These are phyloP conservation scores for Rhododendron mucronatum DNA, from an alignment of 148 eudicot species.

Conservation along the genomic window DNA sequence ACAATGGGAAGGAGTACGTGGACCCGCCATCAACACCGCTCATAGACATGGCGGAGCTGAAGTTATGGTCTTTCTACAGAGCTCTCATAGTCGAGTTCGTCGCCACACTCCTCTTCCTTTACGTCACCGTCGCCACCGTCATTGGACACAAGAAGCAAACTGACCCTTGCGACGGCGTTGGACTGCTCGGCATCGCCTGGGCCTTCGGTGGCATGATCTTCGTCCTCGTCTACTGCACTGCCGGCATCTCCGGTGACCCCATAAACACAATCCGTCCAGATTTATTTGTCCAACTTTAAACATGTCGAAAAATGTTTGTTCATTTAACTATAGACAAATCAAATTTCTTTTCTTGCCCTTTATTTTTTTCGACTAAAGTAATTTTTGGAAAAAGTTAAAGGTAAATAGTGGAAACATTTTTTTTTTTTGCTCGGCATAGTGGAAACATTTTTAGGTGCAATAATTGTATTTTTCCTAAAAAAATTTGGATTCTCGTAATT, in stretches of 20 bases:
- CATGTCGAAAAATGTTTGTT: too few relatives aligned
- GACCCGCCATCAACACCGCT: constrained; percentile 32
- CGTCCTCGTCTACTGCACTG: constrained; percentile 40
- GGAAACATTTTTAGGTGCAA: too few relatives aligned
- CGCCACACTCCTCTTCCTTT: constrained; percentile 36
- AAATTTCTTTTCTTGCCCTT: too few relatives aligned
- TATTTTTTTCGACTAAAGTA: too few relatives aligned
- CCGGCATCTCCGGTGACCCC: constrained; percentile 31
- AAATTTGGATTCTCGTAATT: too few relatives aligned
- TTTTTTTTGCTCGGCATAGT: too few relatives aligned
- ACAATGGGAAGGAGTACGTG: constrained; percentile 15
- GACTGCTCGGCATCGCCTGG: constrained; percentile 31
- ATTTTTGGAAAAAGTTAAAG: too few relatives aligned
- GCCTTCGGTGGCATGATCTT: constrained; percentile 39
- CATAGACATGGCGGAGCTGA: constrained; percentile 20
- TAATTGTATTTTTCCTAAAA: too few relatives aligned
- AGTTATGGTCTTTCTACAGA: constrained; percentile 31
- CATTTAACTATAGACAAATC: too few relatives aligned
- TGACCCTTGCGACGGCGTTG: constrained; percentile 29
- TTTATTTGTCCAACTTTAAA: too few relatives aligned
- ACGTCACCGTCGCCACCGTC: constrained; percentile 31
- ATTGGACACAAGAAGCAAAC: constrained; percentile 30
- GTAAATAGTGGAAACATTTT: too few relatives aligned
- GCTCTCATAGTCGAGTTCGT: constrained; percentile 31
- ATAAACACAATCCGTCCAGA: background rate